Percentiles rank a stretch among this genome's conserved stretches.
These are phyloP conservation scores for Silene conica DNA, from an alignment of 148 eudicot species.

Conservation along the genomic window DNA sequence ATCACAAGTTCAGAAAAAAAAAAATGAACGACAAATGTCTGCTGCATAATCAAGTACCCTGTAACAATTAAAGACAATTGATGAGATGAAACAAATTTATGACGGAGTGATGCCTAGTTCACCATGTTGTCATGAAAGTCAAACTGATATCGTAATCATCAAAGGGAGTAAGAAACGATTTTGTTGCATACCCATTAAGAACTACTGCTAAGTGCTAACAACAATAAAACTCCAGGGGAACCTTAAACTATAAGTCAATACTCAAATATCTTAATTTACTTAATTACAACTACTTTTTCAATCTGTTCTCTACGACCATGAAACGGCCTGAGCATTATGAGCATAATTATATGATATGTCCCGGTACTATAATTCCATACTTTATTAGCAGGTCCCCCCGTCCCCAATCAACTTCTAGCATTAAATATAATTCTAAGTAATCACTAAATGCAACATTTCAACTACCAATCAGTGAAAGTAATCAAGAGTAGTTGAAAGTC, in stretches of 20 bases:
- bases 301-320: background rate
- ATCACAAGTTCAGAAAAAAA: too few species aligned
- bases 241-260: background rate
- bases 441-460: background rate
- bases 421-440: background rate
- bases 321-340: background rate
- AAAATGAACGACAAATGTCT: background rate
- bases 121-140: background rate
- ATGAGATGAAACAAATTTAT: background rate
- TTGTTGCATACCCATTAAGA: background rate
- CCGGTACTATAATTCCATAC: too few species aligned
- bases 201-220: background rate
- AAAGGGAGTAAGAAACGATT: too few species aligned
- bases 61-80: background rate
- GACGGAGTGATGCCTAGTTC: background rate
- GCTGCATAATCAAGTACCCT: background rate
- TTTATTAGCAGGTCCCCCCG: background rate
- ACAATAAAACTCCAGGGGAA: background rate
- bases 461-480: background rate
- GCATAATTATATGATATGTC: too few species aligned
- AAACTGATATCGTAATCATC: background rate
- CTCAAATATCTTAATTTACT: background rate
- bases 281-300: background rate
- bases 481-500: background rate
- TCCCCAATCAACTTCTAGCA: background rate